phyloP scores from a whole-genome alignment of 192 early-diverging fungal species.

The Endogone sp. region DNA sequence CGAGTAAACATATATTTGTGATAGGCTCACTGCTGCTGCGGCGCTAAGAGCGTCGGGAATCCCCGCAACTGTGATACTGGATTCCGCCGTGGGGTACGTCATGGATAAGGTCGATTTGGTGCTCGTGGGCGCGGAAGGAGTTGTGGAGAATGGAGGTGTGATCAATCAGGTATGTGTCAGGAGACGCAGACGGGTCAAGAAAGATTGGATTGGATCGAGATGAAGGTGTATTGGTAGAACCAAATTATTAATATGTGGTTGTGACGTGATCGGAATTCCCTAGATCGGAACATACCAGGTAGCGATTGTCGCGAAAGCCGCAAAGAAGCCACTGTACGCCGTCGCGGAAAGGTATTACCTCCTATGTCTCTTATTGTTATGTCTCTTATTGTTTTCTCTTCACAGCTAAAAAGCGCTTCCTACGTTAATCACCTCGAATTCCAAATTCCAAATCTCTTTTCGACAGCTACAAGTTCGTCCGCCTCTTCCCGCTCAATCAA shows the following conservation, averaged over 20 bases:
- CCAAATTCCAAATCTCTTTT: conserved; percentile 9
- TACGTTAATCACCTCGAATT: neutral
- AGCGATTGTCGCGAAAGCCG: conserved; percentile 92
- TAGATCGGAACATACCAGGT: conserved; percentile 95
- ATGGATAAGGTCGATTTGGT: conserved; percentile 97
- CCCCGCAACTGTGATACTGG: conserved; percentile 80
- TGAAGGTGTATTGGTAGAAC: conserved; percentile 2
- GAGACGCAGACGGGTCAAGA: neutral
- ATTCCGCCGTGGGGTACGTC: conserved; percentile 89
- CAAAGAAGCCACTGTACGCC: conserved; percentile 90
- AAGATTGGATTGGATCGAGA: too few relatives aligned
- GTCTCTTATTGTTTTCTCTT: neutral
- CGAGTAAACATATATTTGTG: neutral
- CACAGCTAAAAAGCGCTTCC: neutral
- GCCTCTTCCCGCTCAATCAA: conserved; percentile 92
- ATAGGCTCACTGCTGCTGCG: conserved; percentile 58
- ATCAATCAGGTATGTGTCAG: conserved; percentile 75
- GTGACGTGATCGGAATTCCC: neutral
- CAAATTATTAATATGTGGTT: neutral
- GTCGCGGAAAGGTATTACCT: conserved; percentile 98
- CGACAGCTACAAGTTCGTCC: conserved; percentile 93
- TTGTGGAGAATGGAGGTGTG: conserved; percentile 95
- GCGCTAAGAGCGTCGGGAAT: conserved; percentile 72
- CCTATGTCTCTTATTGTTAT: conserved; percentile 84
- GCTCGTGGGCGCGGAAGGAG: conserved; percentile 96